Evolutionary conservation across 768 basidiomycete species (phyloP), one percentile per base, ranked within the genome.

Genomic region (Kwoniella newhampshirensis): DNA sequence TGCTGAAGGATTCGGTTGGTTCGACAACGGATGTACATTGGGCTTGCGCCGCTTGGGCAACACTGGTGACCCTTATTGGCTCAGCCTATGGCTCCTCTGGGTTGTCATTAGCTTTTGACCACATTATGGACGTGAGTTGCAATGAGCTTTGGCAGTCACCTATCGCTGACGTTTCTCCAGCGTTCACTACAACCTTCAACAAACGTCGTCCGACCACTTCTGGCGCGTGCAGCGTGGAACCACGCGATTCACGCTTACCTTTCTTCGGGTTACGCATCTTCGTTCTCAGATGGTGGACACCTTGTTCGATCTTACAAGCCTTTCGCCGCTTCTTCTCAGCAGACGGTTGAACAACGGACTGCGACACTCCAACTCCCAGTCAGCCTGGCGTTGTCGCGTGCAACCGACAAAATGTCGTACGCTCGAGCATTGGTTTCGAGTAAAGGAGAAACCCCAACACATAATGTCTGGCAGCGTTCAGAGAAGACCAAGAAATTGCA

Each of bases 231-330:
- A 3, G 73, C 75, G 2, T 76, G 73, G 71, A 63, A 66, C 28
- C 73, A 74, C 48, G 71, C 73, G 25, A 66, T 74, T 18, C 67
- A 74, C 50, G 63, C 70, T 1, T 74, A 74, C 46, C 54, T 75
- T 4, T 52, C 66, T 15, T 54, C 64, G 6, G 61, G 58, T 12
- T 60, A 54, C 8, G 51, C 58, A 12, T 49, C 58, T 12, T 66
- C 64, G 9, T 26, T 67, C 15, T 32, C 62, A 25, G 48, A 54
- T 17, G 56, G 65, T 2, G 60, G 58, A 12, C 36, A 45, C 20
- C 52, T 65, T 7, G 43, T 63, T 20, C 56, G 46, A 11, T 64
- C 66, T 0, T 73, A 53, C 45, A 51, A 57, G 36, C 67, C 70
- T 0, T 69, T 67, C 48, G 51, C 44, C 15, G 46, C 62, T 3